Evolutionary conservation across 1,284 basidiomycete genomes (phyloP), one percentile per base, ranked within the genome.

Genomic region (Coniferiporia weirii): DNA sequence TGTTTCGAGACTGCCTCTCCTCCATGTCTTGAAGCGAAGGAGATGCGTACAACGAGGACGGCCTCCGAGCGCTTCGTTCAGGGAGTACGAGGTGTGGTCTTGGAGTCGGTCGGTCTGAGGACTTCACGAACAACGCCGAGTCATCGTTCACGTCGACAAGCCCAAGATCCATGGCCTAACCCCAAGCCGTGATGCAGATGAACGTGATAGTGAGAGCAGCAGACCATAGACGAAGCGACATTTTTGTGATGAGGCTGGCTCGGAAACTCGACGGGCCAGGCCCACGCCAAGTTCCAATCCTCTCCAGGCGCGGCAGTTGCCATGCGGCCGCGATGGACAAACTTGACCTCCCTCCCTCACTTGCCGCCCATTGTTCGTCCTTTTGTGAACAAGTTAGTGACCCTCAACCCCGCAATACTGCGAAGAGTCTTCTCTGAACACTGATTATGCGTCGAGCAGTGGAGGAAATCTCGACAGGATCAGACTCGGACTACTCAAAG

Each of bases 401-500:
- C 45, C 43, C 54, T 53, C 52, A 52, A 19, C 32, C 43, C 22
- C 7, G 34, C 34, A 13, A 15, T 19, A 43, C 38, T 53, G 20
- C 32, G 12, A 38, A 46, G 17, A n/a, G 12, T 20, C 15, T 35
- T 32, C 40, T 44, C 32, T 40, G 15, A 35, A 52, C 38, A 20
- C 44, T 57, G 43, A 50, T 48, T 47, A 59, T 59, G 52, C 57
- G 40, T 54, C 52, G 46, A 40, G 64, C 71, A 84, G 86, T 93
- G 86, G 92, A 93, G 68, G 92, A 94, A 66, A 78, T 86, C 36
- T 91, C 91, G 47, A 91, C 89, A 9, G 91, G 90, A 38, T 93
- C 91, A 20, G 89, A 91, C 69, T 93, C 91, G 35, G 91, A 93
- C 71, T 94, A 93, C 71, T 91, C 91, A 57, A 92, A 91, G 89